These are phyloP conservation scores for Microbotryum violaceum DNA, from an alignment of 1,284 basidiomycete genomes.

Conservation along the genomic window DNA sequence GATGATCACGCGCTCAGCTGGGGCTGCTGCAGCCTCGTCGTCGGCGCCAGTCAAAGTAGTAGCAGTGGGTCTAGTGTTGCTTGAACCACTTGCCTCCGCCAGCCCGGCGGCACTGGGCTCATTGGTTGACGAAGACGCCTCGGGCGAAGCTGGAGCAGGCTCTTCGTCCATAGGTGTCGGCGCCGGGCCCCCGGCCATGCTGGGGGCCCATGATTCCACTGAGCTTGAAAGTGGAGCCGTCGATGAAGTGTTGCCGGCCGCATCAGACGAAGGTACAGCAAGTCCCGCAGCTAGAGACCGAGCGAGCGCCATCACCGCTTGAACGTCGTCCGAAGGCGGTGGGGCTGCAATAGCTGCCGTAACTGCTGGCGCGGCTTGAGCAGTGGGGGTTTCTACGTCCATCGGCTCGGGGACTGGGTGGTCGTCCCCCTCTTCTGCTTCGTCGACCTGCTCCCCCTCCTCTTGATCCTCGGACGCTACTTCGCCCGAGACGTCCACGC, in stretches of 20 bases:
- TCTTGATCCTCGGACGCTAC: constrained; percentile 1
- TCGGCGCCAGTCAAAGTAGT: background rate
- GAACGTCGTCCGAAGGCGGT: background rate
- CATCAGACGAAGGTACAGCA: constrained; percentile 23
- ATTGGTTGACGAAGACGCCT: constrained; percentile 9
- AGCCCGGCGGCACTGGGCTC: constrained; percentile 3
- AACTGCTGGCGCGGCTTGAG: no score
- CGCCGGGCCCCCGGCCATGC: no score
- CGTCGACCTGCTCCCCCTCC: background rate
- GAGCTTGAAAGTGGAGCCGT: no score
- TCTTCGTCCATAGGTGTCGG: no score
- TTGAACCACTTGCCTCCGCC: constrained; percentile 9
- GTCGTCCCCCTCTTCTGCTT: background rate
- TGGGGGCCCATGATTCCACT: no score
- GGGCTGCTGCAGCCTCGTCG: background rate
- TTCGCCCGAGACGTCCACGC: constrained; percentile 3
- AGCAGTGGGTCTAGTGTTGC: background rate
- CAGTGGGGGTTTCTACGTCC: no score
- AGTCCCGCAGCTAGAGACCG: constrained; percentile 36
- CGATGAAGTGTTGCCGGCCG: no score
- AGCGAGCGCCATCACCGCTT: constrained; percentile 30
- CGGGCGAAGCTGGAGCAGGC: background rate
- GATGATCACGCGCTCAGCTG: constrained; percentile 63
- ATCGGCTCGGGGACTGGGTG: background rate
- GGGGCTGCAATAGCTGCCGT: no score